Evolutionary conservation across 176 grass and related monocot genomes (phyloP), one percentile per base, ranked within the genome.

Genomic region (Triticum monococcum): DNA sequence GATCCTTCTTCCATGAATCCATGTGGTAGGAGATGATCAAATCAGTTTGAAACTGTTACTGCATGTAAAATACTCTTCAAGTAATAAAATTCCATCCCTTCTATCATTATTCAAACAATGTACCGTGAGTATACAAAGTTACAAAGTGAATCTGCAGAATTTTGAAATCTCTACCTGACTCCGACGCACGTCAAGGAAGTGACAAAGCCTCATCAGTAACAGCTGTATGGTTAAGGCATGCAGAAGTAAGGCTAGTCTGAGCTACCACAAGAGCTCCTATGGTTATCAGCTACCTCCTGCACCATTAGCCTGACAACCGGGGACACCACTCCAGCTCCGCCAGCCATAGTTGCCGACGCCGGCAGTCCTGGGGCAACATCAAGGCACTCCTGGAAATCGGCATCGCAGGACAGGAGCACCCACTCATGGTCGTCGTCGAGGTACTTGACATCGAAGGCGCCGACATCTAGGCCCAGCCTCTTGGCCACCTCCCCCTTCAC

Each of bases 351-450:
- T 0, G 43, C 3, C 3, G 43, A 46, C 0, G 43, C 12, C 3
- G 43, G 56, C 59, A 83, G 13, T 2, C 78, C 79, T 2, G 73
- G 45, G 26, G 86, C 45, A 1, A 98, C 89, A 10, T 91, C 91
- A 25, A 95, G 81, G 79, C 96, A 95, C 78, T 98, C 96, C 46
- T 98, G 91, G 88, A 98, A 92, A 50, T 98, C 96, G 18, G 91
- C 89, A 40, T 92, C 82, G 33, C 91, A 93, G 10, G 93, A 88
- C 64, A 98, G 77, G 22, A 90, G 88, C 66, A 98, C 93, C 93
- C 96, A 98, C 81, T 98, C 88, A 60, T 91, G 86, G 72, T 95
- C 93, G 35, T 98, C 93, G 78, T 98, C 96, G 22, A 98, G 80
- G 79, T 94, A 98, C 86, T 92, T 95, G 88, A 94, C 84, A n/a